Evolutionary conservation across 352 stramenopile species (phyloP).

Genomic region (Globisporangium abappressorium): DNA sequence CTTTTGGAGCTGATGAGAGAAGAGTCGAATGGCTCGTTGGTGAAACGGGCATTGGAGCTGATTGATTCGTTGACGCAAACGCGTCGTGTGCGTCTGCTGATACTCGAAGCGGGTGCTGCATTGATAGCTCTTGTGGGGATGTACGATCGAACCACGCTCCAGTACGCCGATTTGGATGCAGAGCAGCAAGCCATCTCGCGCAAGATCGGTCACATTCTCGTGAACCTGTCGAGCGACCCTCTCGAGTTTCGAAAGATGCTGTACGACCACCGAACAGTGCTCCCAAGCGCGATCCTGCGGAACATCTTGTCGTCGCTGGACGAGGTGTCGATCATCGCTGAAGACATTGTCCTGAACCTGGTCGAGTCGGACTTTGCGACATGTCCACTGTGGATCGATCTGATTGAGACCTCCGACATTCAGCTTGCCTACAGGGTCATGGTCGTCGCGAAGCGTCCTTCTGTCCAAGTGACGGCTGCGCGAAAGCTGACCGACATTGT

Average conservation of each 20-base stretch:
- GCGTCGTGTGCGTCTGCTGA: slow-evolving; percentile 63
- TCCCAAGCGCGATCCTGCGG: slow-evolving; percentile 52
- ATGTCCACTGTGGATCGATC: slow-evolving; percentile 74
- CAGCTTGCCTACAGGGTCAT: slow-evolving; percentile 60
- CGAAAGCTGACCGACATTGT: slow-evolving; percentile 80
- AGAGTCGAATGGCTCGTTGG: slow-evolving; percentile 25
- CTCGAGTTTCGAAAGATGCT: slow-evolving; percentile 79
- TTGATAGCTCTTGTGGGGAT: slow-evolving; percentile 52
- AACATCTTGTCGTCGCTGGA: slow-evolving; percentile 58
- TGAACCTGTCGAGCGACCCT: slow-evolving; percentile 67
- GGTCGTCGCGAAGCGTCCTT: slow-evolving; percentile 43
- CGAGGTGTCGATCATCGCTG: slow-evolving; percentile 53
- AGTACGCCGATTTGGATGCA: slow-evolving; percentile 34
- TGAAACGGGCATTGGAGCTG: slow-evolving; percentile 34
- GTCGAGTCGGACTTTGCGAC: slow-evolving; percentile 81
- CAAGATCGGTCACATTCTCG: slow-evolving; percentile 54
- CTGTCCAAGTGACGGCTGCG: slow-evolving; percentile 62
- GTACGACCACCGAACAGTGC: slow-evolving; percentile 59
- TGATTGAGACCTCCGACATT: slow-evolving; percentile 66
- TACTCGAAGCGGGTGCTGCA: slow-evolving; percentile 56
- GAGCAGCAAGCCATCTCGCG: slow-evolving; percentile 40
- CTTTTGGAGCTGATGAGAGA: slow-evolving; percentile 59
- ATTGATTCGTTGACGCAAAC: slow-evolving; percentile 53
- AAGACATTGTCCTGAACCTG: slow-evolving; percentile 73
- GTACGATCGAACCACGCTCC: slow-evolving; percentile 43